phyloP scores from a whole-genome alignment of 2,329 filamentous ascomycete species.

The Emmonsia crescens region DNA sequence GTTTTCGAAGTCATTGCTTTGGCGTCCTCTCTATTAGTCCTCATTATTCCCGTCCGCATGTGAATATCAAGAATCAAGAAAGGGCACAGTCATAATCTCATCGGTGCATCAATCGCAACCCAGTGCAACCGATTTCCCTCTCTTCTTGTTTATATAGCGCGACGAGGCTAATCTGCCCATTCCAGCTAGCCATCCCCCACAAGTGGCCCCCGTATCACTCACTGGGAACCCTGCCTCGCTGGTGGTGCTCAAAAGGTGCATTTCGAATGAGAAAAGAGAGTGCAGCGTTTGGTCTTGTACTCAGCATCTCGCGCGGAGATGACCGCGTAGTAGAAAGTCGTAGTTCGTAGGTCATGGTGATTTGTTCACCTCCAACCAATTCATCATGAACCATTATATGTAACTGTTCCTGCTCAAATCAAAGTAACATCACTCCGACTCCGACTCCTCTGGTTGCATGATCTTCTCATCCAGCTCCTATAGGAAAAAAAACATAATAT shows the following conservation, averaged over 20 bases:
- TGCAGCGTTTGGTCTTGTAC: background rate
- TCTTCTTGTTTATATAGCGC: background rate
- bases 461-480: constrained; percentile 39
- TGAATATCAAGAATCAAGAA: background rate
- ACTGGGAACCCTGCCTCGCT: background rate
- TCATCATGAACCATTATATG: background rate
- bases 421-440: constrained; percentile 26
- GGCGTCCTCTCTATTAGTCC: background rate
- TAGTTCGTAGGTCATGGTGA: background rate
- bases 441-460: constrained; percentile 37
- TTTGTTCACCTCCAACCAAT: background rate
- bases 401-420: background rate
- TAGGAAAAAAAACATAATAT: background rate
- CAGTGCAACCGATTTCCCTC: background rate
- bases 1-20: background rate
- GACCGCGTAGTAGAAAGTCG: background rate
- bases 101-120: background rate
- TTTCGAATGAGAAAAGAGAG: background rate
- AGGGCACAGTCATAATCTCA: background rate
- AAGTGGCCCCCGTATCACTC: background rate
- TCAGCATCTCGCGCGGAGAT: background rate
- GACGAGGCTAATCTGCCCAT: background rate
- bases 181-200: background rate
- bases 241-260: background rate
- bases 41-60: background rate